phyloP scores from a whole-genome alignment of 2,329 filamentous ascomycete genomes.

The Aotearoamyces nothofagi region DNA sequence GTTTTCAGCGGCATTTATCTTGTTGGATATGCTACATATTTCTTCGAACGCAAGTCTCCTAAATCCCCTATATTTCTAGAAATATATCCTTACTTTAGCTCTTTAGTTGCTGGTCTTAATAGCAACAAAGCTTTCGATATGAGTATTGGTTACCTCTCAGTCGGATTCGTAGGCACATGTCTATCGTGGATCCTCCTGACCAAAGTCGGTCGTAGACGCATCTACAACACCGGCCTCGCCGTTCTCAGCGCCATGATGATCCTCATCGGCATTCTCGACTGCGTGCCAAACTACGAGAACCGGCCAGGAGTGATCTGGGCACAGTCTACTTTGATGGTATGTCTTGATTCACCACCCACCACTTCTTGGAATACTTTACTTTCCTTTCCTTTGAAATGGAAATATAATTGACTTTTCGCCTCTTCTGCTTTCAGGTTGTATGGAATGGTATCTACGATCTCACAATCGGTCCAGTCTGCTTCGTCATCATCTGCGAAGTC shows the following conservation, averaged over 20 bases:
- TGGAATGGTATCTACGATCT: slow-evolving; percentile 11
- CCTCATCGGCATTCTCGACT: slow-evolving; percentile 17
- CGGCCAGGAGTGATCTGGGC: slow-evolving; percentile 9
- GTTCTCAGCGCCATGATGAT: not conserved
- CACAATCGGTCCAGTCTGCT: slow-evolving; percentile 22
- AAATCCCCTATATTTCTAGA: slow-evolving; percentile 30
- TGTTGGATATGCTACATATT: slow-evolving; percentile 31
- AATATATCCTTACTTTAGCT: slow-evolving; percentile 31
- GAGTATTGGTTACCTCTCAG: not conserved
- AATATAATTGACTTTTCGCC: slow-evolving; percentile 20
- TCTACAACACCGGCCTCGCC: slow-evolving; percentile 8
- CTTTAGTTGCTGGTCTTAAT: too few relatives aligned
- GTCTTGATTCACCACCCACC: slow-evolving; percentile 20
- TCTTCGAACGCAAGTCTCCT: slow-evolving; percentile 34
- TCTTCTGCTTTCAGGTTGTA: slow-evolving; percentile 23
- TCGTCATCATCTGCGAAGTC: slow-evolving; percentile 26
- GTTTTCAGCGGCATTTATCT: slow-evolving; percentile 16
- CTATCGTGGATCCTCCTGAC: not conserved
- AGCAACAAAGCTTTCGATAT: not conserved
- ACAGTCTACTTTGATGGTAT: slow-evolving; percentile 9
- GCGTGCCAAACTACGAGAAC: slow-evolving; percentile 20
- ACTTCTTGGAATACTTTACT: slow-evolving; percentile 20
- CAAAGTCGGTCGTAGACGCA: slow-evolving; percentile 11
- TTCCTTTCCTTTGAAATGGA: slow-evolving; percentile 19
- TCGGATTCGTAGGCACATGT: not conserved